Conservation (phyloP, 768 basidiomycete genomes). For the Cytidiella melzeri region DNA sequence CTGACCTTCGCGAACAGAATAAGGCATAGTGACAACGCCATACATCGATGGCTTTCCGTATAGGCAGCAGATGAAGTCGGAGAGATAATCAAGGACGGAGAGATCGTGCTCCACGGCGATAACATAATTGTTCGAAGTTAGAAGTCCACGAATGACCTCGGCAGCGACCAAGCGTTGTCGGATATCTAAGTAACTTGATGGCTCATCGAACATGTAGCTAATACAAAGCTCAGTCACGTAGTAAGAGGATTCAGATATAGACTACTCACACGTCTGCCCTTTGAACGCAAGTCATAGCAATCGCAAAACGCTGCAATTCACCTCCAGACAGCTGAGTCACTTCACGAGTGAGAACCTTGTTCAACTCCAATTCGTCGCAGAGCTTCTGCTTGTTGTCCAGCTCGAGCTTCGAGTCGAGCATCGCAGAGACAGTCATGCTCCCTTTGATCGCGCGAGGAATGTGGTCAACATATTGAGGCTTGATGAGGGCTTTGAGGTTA, state of each 20-base stretch:
- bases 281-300: conserved; percentile 96
- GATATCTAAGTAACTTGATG: conserved; percentile 96
- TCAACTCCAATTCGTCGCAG: conserved; percentile 82
- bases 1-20: conserved; percentile 92
- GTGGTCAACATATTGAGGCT: conserved; percentile 99
- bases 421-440: conserved; percentile 74
- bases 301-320: conserved; percentile 96
- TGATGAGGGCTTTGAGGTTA: conserved; percentile 96
- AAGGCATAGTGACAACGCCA: conserved; percentile 98
- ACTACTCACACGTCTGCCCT: conserved; percentile 83
- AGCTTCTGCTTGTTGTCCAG: conserved; percentile 83
- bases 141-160: conserved; percentile 85
- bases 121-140: conserved; percentile 82
- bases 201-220: conserved; percentile 99
- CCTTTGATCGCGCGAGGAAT: conserved; percentile 96
- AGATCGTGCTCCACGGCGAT: conserved; percentile 99
- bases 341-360: conserved; percentile 80
- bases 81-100: conserved; percentile 95
- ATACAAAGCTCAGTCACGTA: conserved; percentile 3
- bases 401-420: conserved; percentile 91
- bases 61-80: conserved; percentile 95
- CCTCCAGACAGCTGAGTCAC: conserved; percentile 87
- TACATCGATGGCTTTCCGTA: conserved; percentile 98
- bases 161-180: conserved; percentile 94
- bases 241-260: neutral